Base-by-base conservation (phyloP, 352 stramenopile genomes). In the Pythium sukuiense region DNA sequence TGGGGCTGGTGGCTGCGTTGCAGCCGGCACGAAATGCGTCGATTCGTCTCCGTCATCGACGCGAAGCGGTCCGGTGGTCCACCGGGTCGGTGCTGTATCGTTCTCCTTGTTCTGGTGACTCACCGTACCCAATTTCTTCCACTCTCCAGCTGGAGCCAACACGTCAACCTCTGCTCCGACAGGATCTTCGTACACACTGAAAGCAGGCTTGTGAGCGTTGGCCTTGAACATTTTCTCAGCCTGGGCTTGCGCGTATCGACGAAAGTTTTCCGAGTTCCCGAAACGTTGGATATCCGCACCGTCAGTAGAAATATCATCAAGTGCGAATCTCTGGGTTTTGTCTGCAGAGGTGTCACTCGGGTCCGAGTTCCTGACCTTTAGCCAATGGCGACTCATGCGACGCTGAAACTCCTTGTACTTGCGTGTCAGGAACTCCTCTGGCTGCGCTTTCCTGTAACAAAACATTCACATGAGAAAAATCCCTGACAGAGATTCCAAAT, bases 321-420 rank as follows among this genome's bases (percentile, higher is more conserved):
- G 77, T 24, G 81, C 85, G 63, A 68, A 76, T 41, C 85, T 73
- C 49, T 89, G 74, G 48, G 72, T 79, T 71, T 75, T 76, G 70
- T 88, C 81, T 43, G 71, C 56, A 8, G 64, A 57, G 14, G 57
- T 55, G 41, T 65, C 73, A 6, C 54, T 46, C 41, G 55, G 59
- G 35, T 63, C 76, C 43, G 80, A 75, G 41, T 83, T 73, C 9
- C 81, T 89, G 63, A 93, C 81, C 63, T 75, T 82, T 33, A 91
- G 62, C 86, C 86, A 94, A 58, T 92, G 84, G 7, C 86, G 81
- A 67, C 80, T 90, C 86, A 94, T 94, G 2, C 86, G 81, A 41
- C 82, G 77, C 61, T 94, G 86, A 56, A 94, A 94, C 52, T 92
- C 86, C 68, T 88, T 89, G 71, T 90, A 92, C 58, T 93, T 92